A percentile compares a stretch with the other conserved stretches of the same genome.
Conservation (phyloP, 2,329 filamentous ascomycete genomes). For the Hortaea sp. region DNA sequence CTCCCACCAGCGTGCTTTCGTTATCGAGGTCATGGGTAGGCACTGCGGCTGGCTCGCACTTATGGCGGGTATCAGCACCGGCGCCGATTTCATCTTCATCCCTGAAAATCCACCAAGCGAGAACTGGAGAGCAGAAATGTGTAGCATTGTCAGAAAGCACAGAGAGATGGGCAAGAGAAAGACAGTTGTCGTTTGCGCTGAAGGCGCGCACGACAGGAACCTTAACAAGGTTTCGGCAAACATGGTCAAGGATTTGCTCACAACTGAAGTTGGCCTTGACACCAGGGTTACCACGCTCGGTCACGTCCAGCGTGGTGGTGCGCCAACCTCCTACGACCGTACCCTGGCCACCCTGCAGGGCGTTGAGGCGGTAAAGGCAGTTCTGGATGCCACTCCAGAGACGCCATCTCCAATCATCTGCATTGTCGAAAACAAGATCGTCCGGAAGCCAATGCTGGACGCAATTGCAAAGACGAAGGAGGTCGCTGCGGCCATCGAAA, state of each 20-base stretch:
- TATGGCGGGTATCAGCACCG: conserved; percentile 90
- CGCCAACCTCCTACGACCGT: conserved; percentile 86
- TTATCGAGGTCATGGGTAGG: conserved; percentile 96
- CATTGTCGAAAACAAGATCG: conserved; percentile 96
- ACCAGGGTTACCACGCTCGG: conserved; percentile 91
- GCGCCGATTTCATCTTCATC: conserved; percentile 94
- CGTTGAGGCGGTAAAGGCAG: conserved; percentile 85
- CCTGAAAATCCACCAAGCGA: conserved; percentile 82
- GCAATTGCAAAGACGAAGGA: conserved; percentile 80
- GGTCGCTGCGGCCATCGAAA: conserved; percentile 70
- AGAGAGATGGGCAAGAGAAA: conserved; percentile 83
- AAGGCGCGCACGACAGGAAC: conserved; percentile 78
- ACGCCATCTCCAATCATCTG: conserved; percentile 91
- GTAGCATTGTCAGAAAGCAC: conserved; percentile 66
- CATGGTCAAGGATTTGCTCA: conserved; percentile 82
- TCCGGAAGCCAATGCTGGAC: conserved; percentile 77
- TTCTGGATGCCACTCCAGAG: conserved; percentile 78
- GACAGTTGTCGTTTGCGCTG: conserved; percentile 95
- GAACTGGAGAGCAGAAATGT: conserved; percentile 88
- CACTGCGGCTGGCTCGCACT: conserved; percentile 97
- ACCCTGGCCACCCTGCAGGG: conserved; percentile 89
- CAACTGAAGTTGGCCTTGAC: conserved; percentile 69
- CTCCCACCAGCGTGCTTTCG: conserved; percentile 91
- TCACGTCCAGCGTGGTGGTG: conserved; percentile 92
- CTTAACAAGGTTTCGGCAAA: conserved; percentile 73